Base-by-base conservation (phyloP, 2,329 filamentous ascomycete species). In the Cordyceps javanica region DNA sequence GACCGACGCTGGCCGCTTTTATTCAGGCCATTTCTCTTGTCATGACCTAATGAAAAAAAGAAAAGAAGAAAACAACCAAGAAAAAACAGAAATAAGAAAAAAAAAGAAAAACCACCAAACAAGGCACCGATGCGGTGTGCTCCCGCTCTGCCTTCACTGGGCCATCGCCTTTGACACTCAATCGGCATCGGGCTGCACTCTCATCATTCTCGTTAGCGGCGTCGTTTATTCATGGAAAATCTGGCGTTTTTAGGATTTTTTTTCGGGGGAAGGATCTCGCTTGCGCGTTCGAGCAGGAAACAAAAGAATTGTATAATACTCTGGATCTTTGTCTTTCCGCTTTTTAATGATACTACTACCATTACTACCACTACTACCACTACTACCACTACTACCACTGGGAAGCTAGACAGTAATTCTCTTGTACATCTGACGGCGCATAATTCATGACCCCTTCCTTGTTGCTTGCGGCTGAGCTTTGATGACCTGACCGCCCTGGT, bases 11-110 rank as follows among this genome's bases (percentile, higher is more conserved):
- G 26, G 39, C 32, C 21, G 55, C 41, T 46, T 39, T 28, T 52
- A 16, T 57, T 46, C 34, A 38, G 42, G 53, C 53, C 52, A 28
- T 46, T 51, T 52, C 45, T 41, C 30, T 48, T 48, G 65, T 69
- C 55, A 68, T 62, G 67, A 69, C 61, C 61, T 69, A 60, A 69
- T 63, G 68, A 70, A 59, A 62, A 64, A 61, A n/a, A n/a, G n/a
- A n/a, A n/a, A n/a, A n/a, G n/a, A n/a, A n/a, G n/a, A n/a, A n/a
- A n/a, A n/a, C n/a, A n/a, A n/a, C n/a, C n/a, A n/a, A n/a, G n/a
- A n/a, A n/a, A n/a, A n/a, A n/a, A n/a, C n/a, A n/a, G n/a, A n/a
- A 60, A 69, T 63, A 67, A 70, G 59, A 62, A 64, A 61, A n/a
- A n/a, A n/a, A n/a, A n/a, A n/a, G n/a, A n/a, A n/a, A 63, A 26